Evolutionary conservation across 768 basidiomycete genomes (phyloP).

Genomic region (Psilocybe azurescens): DNA sequence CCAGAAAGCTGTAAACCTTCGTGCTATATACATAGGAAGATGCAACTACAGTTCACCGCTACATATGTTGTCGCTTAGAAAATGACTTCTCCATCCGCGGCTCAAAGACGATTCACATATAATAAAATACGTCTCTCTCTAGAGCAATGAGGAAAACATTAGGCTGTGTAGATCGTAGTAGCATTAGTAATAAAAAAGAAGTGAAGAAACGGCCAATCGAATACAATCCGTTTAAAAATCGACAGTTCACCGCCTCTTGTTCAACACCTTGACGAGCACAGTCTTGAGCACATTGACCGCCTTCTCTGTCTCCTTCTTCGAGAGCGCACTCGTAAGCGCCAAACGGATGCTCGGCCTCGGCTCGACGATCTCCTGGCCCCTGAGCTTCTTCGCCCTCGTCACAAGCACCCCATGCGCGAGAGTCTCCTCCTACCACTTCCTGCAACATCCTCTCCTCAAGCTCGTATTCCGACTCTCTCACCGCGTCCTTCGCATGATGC

Average conservation of each 20-base stretch:
- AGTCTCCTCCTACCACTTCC: slow-evolving; percentile 92
- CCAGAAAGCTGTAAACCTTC: too few species aligned
- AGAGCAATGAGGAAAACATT: background rate
- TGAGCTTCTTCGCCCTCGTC: slow-evolving; percentile 82
- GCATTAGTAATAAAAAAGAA: background rate
- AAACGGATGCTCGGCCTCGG: slow-evolving; percentile 84
- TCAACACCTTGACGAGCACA: slow-evolving; percentile 75
- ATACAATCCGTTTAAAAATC: background rate
- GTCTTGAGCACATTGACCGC: slow-evolving; percentile 76
- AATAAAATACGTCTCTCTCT: background rate
- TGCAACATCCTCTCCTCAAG: slow-evolving; percentile 84
- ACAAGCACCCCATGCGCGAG: slow-evolving; percentile 83
- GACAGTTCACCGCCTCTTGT: slow-evolving; percentile 52
- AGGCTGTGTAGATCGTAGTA: background rate
- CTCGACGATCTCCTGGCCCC: slow-evolving; percentile 85
- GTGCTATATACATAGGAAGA: too few species aligned
- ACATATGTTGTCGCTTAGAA: background rate
- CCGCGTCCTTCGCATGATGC: slow-evolving; percentile 45
- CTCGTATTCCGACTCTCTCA: slow-evolving; percentile 62
- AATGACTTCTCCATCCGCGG: background rate
- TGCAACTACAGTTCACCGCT: too few species aligned
- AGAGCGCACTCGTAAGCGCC: slow-evolving; percentile 78
- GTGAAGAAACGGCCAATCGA: background rate
- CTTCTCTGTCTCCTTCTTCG: slow-evolving; percentile 92
- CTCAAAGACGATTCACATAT: background rate